A percentile compares a stretch with the other conserved stretches of the same genome.
Conservation (phyloP, 2,329 filamentous ascomycete genomes). For the Cordyceps pruinosa region DNA sequence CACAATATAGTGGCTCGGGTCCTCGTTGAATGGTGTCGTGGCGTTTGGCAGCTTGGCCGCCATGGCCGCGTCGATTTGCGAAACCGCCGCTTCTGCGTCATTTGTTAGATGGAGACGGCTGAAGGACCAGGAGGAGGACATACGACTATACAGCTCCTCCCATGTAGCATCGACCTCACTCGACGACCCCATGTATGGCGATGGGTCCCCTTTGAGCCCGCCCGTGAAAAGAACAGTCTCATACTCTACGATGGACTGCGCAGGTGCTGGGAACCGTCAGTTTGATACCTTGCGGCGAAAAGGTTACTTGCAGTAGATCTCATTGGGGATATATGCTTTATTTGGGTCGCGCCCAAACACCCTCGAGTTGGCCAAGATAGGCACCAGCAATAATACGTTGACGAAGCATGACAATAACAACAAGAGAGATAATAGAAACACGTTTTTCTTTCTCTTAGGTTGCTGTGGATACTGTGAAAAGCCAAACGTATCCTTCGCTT, state of each 20-base stretch:
- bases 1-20: constrained; percentile 47
- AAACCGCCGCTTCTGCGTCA: too few species aligned
- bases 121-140: neutral
- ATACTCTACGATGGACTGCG: constrained; percentile 40
- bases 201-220: constrained; percentile 36
- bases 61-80: too few species aligned
- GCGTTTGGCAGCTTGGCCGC: constrained; percentile 39
- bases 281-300: too few species aligned
- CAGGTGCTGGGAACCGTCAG: constrained; percentile 31
- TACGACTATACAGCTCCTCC: constrained; percentile 39
- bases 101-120: too few species aligned
- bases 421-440: neutral
- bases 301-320: constrained; percentile 27
- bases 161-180: constrained; percentile 50
- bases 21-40: constrained; percentile 43
- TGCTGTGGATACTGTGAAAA: neutral
- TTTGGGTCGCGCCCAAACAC: neutral
- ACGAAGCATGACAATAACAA: too few species aligned
- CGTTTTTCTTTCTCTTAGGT: neutral
- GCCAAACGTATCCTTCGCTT: constrained; percentile 5
- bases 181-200: constrained; percentile 46
- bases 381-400: neutral
- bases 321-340: constrained; percentile 9
- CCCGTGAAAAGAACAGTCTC: constrained; percentile 42
- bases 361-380: neutral